Evolutionary conservation across 1,284 basidiomycete genomes (phyloP).

Genomic region (Melampsora americana): DNA sequence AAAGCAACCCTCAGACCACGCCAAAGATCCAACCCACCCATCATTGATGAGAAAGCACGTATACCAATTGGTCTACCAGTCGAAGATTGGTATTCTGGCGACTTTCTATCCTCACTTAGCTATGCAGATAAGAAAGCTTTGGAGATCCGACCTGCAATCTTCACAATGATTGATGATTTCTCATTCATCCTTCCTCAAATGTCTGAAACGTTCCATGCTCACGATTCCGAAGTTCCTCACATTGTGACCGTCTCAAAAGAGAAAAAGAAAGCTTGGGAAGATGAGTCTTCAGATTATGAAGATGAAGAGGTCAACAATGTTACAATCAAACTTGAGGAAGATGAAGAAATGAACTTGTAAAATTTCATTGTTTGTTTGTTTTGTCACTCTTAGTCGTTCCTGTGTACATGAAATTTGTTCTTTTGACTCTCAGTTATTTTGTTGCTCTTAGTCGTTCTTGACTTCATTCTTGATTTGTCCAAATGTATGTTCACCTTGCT

Average conservation of each 20-base stretch:
- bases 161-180: conserved; percentile 9
- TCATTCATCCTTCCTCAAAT: conserved; percentile 5
- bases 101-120: conserved; percentile 8
- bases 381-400: too few relatives aligned
- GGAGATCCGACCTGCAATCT: background rate
- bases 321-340: background rate
- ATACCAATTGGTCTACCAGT: conserved; percentile 29
- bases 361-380: too few relatives aligned
- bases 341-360: background rate
- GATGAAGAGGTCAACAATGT: background rate
- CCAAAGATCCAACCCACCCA: conserved; percentile 4
- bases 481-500: too few relatives aligned
- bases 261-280: background rate
- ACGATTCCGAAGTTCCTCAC: background rate
- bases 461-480: too few relatives aligned
- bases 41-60: conserved; percentile 5
- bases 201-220: background rate
- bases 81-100: conserved; percentile 16
- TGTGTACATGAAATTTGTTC: too few relatives aligned
- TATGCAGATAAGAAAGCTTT: conserved; percentile 10
- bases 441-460: too few relatives aligned
- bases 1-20: conserved; percentile 8
- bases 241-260: background rate
- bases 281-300: background rate
- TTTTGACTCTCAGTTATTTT: too few relatives aligned